Evolutionary conservation across 129 eudicot species (phyloP), one percentile per base, ranked within the genome.

Genomic region (Chrysanthemum makinoi): DNA sequence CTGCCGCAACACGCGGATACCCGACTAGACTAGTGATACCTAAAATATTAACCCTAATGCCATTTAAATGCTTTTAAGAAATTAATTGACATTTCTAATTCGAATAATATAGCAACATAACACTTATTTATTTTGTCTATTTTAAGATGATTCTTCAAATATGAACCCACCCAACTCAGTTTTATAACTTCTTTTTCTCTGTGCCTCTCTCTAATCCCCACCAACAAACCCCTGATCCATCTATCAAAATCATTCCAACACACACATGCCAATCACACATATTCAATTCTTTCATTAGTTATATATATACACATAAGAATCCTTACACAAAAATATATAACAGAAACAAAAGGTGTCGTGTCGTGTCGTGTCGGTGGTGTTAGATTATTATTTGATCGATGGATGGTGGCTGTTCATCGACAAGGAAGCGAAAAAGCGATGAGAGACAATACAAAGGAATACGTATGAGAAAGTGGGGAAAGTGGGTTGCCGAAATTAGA

Each of bases 391-490:
- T 8, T 13, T 20, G 20, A 44, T 69, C 50, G 46, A 39, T 39
- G 46, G 46, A 39, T 39, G 46, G 46, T 6, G 46, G 56, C 48
- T 76, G 80, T 76, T 68, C 80, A 11, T 76, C 80, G 13, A 44
- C 73, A 20, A 66, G 65, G n/a, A 83, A 83, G 80, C 76, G 89
- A 48, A 77, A 76, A 70, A 72, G 65, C 74, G 81, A 81, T 28
- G 63, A 82, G 61, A 80, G 80, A 79, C 96, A 76, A 13, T 91
- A 82, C 80, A 91, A 88, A 28, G 97, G 97, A 4, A 91, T 91
- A 19, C 82, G 97, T 79, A 88, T 91, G 96, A 80, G 97, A 24
- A 91, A 91, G 84, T 91, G 97, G 97, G 96, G 97, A 0, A 91
- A 91, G 74, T 91, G 97, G 97, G 97, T 91, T 10, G 97, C 97